These are phyloP conservation scores for Cordyceps cicadae DNA, from an alignment of 2,329 filamentous ascomycete species.

Conservation along the genomic window DNA sequence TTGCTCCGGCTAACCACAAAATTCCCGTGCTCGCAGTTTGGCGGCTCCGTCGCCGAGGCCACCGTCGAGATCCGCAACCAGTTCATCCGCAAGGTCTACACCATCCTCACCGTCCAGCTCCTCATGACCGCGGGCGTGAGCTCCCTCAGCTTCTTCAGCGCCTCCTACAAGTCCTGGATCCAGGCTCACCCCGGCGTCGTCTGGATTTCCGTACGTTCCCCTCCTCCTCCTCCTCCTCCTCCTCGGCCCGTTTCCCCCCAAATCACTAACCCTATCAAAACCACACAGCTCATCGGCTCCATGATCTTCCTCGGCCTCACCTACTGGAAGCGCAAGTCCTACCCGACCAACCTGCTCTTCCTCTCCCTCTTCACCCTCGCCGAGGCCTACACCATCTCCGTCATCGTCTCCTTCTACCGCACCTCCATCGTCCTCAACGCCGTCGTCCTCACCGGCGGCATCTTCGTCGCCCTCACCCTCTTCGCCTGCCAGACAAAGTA, in stretches of 20 bases:
- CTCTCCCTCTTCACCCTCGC: conserved; percentile 80
- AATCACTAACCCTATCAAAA: neutral
- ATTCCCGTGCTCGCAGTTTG: conserved; percentile 51
- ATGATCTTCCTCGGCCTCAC: conserved; percentile 80
- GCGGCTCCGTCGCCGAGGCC: conserved; percentile 84
- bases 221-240: neutral
- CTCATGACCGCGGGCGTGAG: conserved; percentile 74
- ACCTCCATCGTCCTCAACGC: conserved; percentile 80
- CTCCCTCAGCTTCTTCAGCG: conserved; percentile 77
- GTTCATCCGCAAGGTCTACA: conserved; percentile 95
- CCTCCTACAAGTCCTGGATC: conserved; percentile 75
- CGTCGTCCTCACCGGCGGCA: conserved; percentile 75
- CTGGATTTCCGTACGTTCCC: conserved; percentile 60
- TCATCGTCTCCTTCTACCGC: conserved; percentile 87
- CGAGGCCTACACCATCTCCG: conserved; percentile 88
- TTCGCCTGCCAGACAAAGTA: conserved; percentile 98
- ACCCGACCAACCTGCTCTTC: conserved; percentile 91
- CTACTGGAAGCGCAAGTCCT: conserved; percentile 92
- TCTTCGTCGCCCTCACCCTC: conserved; percentile 69
- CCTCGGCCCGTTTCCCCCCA: no score
- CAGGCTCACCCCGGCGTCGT: conserved; percentile 76
- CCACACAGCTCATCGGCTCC: conserved; percentile 59
- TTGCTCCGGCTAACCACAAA: neutral
- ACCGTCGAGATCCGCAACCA: conserved; percentile 94
- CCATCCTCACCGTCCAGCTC: conserved; percentile 92